Evolutionary conservation across 495 filamentous ascomycete species (phyloP).

Genomic region (Trichoderma reesei): DNA sequence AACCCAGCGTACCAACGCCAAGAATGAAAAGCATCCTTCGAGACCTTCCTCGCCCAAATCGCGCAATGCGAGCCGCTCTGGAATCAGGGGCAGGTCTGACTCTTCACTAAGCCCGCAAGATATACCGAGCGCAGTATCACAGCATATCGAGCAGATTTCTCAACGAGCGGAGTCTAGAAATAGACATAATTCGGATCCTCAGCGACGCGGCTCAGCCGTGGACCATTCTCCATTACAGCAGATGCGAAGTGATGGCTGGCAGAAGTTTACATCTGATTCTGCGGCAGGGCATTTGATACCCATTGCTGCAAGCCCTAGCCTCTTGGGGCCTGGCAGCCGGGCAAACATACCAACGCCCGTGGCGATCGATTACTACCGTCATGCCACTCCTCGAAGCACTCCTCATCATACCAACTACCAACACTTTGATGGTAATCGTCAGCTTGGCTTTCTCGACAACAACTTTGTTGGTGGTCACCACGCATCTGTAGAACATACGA

Average conservation of each 20-base stretch:
- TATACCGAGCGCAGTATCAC: constrained; percentile 10
- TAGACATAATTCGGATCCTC: not conserved
- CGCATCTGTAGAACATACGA: not conserved
- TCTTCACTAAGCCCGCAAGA: constrained; percentile 4
- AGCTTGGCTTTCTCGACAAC: not conserved
- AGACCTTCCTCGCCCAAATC: constrained; percentile 16
- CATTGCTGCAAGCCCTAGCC: constrained; percentile 23
- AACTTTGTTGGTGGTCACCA: not conserved
- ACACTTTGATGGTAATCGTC: not conserved
- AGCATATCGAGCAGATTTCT: not conserved
- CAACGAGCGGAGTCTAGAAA: constrained; percentile 5
- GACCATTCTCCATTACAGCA: not conserved
- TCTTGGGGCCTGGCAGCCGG: constrained; percentile 13
- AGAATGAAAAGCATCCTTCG: not conserved
- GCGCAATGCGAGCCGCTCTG: constrained; percentile 14
- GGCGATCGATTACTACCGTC: not conserved
- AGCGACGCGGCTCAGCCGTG: not conserved
- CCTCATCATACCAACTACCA: not conserved
- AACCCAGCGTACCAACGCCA: not conserved
- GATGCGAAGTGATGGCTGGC: not conserved
- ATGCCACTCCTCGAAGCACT: not conserved
- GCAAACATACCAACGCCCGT: not conserved
- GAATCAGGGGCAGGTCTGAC: constrained; percentile 5
- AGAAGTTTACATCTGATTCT: not conserved
- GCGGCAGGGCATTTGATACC: constrained; percentile 13